A percentile compares a stretch with the other conserved stretches of the same genome.
Conservation (phyloP, 2,329 filamentous ascomycete genomes). For the Ceratocystis variospora region DNA sequence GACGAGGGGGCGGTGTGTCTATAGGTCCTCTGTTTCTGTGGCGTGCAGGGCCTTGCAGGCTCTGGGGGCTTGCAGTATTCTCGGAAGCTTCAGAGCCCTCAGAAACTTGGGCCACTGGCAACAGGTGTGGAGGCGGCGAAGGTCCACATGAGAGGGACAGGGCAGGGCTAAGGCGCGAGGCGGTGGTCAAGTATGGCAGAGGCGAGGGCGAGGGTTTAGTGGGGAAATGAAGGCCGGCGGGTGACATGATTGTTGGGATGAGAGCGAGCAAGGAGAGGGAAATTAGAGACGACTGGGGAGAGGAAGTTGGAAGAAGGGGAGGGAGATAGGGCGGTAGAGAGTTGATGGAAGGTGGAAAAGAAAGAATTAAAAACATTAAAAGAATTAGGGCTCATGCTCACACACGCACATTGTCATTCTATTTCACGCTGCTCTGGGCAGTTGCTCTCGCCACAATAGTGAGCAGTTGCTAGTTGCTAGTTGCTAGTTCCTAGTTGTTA, state of each 20-base stretch:
- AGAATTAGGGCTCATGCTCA: background rate
- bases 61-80: background rate
- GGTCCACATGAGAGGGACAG: background rate
- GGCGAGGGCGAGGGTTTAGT: constrained; percentile 4
- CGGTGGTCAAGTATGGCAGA: background rate
- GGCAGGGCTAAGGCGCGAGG: background rate
- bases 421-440: background rate
- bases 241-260: background rate
- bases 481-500: too few species aligned
- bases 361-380: background rate
- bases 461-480: background rate
- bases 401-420: background rate
- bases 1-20: background rate
- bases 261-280: background rate
- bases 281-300: background rate
- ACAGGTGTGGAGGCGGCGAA: background rate
- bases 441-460: constrained; percentile 4
- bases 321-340: background rate
- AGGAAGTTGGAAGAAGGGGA: background rate
- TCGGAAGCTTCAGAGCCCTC: too few species aligned
- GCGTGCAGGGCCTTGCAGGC: background rate
- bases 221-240: background rate
- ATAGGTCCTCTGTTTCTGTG: background rate
- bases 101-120: background rate
- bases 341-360: background rate